Conservation (phyloP, 225 moss, liverwort and hornwort species). For the Thuidium tamariscinum region DNA sequence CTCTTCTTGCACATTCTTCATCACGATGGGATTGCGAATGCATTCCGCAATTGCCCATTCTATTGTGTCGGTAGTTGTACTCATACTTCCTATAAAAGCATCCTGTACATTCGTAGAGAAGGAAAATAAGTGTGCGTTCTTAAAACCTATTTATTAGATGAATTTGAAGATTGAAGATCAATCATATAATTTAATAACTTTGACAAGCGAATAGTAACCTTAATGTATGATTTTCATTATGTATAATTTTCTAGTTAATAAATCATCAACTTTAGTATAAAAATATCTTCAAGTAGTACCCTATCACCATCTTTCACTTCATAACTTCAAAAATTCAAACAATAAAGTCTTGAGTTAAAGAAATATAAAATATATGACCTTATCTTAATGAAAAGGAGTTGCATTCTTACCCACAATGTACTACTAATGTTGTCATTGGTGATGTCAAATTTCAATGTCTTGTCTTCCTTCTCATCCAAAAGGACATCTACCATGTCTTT, state of each 20-base stretch:
- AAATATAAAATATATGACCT: too few relatives aligned
- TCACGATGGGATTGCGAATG: neutral
- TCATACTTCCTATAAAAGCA: neutral
- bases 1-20: neutral
- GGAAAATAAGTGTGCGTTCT: fast-evolving
- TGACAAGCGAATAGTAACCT: fast-evolving
- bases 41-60: neutral
- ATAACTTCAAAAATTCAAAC: neutral
- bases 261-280: neutral
- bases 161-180: neutral
- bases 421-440: neutral
- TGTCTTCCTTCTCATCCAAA: neutral
- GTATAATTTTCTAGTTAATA: neutral
- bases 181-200: neutral
- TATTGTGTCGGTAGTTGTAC: neutral
- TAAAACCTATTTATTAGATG: neutral
- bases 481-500: neutral
- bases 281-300: fast-evolving
- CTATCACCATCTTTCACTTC: neutral
- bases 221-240: neutral
- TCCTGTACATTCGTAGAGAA: neutral
- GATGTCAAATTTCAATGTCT: neutral
- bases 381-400: neutral
- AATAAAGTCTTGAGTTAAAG: neutral
- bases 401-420: neutral